Conservation (phyloP, 805 yeast species). For the Phaffomyces thermotolerans region DNA sequence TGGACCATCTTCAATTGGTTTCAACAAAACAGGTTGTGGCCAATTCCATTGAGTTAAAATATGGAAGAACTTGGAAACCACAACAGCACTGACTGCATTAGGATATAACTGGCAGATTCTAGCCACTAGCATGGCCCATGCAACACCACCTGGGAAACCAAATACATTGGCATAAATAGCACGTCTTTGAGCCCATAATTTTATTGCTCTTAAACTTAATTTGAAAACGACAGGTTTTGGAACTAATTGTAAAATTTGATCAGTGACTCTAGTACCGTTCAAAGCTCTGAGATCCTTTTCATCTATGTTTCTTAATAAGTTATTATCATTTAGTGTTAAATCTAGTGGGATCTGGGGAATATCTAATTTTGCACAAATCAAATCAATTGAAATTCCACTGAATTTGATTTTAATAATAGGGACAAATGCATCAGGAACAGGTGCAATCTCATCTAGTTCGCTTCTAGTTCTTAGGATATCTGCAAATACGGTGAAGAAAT, state of each 20-base stretch:
- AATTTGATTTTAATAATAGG: constrained; percentile 90
- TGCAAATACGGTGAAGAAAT: constrained; percentile 79
- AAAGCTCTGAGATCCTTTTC: constrained; percentile 85
- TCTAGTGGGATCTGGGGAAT: constrained; percentile 75
- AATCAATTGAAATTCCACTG: constrained; percentile 87
- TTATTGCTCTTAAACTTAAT: constrained; percentile 86
- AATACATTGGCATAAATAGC: constrained; percentile 91
- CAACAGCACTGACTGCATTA: constrained; percentile 87
- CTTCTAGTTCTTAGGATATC: constrained; percentile 60
- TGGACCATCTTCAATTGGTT: constrained; percentile 95
- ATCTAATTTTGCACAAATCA: constrained; percentile 77
- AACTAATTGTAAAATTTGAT: constrained; percentile 80
- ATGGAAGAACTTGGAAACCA: constrained; percentile 82
- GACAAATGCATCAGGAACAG: constrained; percentile 97
- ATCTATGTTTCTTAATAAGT: constrained; percentile 77
- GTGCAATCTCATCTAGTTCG: constrained; percentile 83
- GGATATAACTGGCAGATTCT: constrained; percentile 95
- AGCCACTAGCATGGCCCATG: constrained; percentile 99
- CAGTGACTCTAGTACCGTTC: constrained; percentile 96
- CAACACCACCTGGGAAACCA: constrained; percentile 99
- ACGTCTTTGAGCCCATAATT: constrained; percentile 93
- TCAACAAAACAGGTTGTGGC: constrained; percentile 96
- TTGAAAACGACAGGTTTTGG: constrained; percentile 92
- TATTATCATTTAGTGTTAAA: constrained; percentile 76
- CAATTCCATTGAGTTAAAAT: constrained; percentile 89